These are phyloP conservation scores for Helenozyma rhizophorensis DNA, from an alignment of 805 yeast species.

Conservation along the genomic window DNA sequence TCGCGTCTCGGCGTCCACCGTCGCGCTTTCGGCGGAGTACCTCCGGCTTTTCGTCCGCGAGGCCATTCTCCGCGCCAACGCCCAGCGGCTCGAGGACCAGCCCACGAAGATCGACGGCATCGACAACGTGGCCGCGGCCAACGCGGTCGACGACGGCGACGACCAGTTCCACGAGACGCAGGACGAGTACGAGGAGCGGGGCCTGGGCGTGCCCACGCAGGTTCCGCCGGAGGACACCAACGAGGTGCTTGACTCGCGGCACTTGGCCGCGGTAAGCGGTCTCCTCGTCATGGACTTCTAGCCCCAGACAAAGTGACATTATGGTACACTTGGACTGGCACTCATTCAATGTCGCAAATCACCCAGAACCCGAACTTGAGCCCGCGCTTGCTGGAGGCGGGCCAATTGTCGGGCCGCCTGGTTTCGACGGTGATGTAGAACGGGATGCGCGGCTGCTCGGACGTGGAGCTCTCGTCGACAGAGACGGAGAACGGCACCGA, in stretches of 20 bases:
- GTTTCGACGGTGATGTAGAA: conserved; percentile 26
- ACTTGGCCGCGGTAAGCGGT: conserved; percentile 54
- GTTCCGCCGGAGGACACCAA: conserved; percentile 14
- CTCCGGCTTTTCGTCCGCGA: conserved; percentile 53
- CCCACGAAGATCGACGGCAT: conserved; percentile 29
- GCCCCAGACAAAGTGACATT: background rate
- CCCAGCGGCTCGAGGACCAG: conserved; percentile 38
- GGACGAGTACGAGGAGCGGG: conserved; percentile 13
- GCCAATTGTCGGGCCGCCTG: conserved; percentile 20
- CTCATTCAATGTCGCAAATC: conserved; percentile 4
- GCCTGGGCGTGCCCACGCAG: conserved; percentile 14
- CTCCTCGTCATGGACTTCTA: conserved; percentile 53
- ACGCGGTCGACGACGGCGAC: conserved; percentile 4
- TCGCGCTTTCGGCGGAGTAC: conserved; percentile 51
- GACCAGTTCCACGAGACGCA: conserved; percentile 11
- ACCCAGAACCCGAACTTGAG: conserved; percentile 28
- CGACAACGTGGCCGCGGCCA: conserved; percentile 19
- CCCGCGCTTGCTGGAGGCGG: conserved; percentile 11
- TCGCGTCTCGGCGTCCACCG: conserved; percentile 43
- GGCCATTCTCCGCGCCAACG: conserved; percentile 56
- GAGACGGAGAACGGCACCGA: conserved; percentile 26
- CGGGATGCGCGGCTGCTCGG: conserved; percentile 20
- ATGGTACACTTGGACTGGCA: too few relatives aligned
- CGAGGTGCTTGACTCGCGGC: conserved; percentile 47
- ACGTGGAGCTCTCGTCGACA: background rate